Conservation (phyloP, 441 rosid genomes). For the Arabidopsis hybrid region DNA sequence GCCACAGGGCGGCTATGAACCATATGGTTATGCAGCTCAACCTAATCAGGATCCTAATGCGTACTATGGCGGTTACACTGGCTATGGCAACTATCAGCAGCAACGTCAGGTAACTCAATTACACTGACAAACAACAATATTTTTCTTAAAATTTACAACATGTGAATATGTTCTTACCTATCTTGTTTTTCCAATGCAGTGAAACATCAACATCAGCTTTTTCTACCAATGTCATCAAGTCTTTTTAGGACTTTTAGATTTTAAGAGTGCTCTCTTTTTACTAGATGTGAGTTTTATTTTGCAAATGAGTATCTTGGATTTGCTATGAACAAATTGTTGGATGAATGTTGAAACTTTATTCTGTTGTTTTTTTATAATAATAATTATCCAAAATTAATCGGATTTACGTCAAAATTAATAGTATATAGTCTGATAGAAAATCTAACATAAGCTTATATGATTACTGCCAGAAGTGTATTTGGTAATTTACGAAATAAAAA, state of each 20-base stretch:
- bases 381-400: background rate
- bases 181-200: constrained; percentile 36
- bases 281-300: constrained; percentile 28
- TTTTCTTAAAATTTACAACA: background rate
- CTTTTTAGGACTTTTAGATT: constrained; percentile 37
- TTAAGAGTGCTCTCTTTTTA: constrained; percentile 14
- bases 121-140: background rate
- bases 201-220: constrained; percentile 29
- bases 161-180: constrained; percentile 7
- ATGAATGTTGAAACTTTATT: constrained; percentile 17
- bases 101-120: constrained; percentile 70
- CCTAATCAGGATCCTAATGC: constrained; percentile 87
- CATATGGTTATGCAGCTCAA: constrained; percentile 79
- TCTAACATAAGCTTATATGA: too few relatives aligned
- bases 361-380: background rate
- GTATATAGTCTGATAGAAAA: background rate
- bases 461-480: background rate
- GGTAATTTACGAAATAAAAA: background rate
- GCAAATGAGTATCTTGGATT: constrained; percentile 22
- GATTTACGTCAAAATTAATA: background rate
- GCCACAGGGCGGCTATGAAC: constrained; percentile 89
- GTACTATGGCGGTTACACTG: constrained; percentile 76
- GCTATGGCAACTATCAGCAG: constrained; percentile 77
- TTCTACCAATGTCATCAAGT: constrained; percentile 27
- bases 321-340: constrained; percentile 19